A percentile compares a stretch with the other conserved stretches of the same genome.
These are phyloP conservation scores for Apodospora peruviana DNA, from an alignment of 495 filamentous ascomycete genomes.

Conservation along the genomic window DNA sequence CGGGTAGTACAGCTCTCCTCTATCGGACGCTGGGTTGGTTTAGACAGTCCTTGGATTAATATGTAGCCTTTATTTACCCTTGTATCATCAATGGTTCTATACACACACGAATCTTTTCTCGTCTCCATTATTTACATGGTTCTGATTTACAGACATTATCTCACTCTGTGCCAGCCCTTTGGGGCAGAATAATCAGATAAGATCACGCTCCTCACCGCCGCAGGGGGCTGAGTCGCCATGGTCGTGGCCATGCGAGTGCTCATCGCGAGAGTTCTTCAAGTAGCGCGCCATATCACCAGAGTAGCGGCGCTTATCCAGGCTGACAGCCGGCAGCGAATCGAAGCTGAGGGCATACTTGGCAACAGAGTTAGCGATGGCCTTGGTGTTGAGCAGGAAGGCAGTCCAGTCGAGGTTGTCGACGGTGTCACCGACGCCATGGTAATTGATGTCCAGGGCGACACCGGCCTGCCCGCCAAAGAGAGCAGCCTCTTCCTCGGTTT, in stretches of 20 bases:
- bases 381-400: constrained; percentile 55
- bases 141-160: too few relatives aligned
- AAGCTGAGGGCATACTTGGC: constrained; percentile 55
- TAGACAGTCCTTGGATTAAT: too few relatives aligned
- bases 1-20: too few relatives aligned
- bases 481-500: constrained; percentile 52
- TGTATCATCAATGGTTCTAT: too few relatives aligned
- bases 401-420: constrained; percentile 53
- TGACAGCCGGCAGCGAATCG: constrained; percentile 9
- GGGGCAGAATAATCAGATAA: too few relatives aligned
- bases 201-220: constrained; percentile 1
- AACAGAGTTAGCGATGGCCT: constrained; percentile 58
- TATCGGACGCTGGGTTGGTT: too few relatives aligned
- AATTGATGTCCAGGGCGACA: constrained; percentile 55
- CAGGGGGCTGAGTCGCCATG: constrained; percentile 5
- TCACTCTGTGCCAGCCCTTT: too few relatives aligned
- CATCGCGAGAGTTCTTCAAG: neutral
- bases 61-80: too few relatives aligned
- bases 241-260: neutral
- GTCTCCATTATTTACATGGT: too few relatives aligned
- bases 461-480: constrained; percentile 58
- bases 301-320: neutral
- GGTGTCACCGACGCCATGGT: constrained; percentile 55
- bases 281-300: neutral
- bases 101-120: too few relatives aligned